Evolutionary conservation across 2,329 filamentous ascomycete species (phyloP), one percentile per base, ranked within the genome.

Genomic region (Nigrospora oryzae): DNA sequence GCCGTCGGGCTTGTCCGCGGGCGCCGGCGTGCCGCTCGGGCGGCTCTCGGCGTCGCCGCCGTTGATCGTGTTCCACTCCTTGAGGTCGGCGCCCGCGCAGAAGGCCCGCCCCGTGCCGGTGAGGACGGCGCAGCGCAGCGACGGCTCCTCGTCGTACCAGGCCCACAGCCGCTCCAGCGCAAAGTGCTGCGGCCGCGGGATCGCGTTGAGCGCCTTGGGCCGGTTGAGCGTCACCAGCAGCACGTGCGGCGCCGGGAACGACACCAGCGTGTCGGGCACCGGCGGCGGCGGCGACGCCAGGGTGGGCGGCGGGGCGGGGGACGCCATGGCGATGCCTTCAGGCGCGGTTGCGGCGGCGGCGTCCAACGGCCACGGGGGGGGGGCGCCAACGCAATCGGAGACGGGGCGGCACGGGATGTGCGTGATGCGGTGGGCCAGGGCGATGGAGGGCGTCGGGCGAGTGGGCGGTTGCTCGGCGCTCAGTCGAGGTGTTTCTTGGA

Each of bases 61-160:
- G 50, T 74, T 71, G 46, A 67, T 63, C 10, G 62, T 61, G 46
- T 74, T 66, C 78, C 80, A 84, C 63, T 84, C 81, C 59, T 79
- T 80, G 15, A 86, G 69, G 56, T 86, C 83, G 32, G 80, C 80
- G 14, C 83, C 83, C 0, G 81, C 79, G 59, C 80, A 86, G 55
- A 86, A 86, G 0, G 81, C 79, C 11, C 79, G 67, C 0, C 80
- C 81, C 0, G 66, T 63, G 16, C 83, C 83, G 1, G 81, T 84
- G 38, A 86, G 57, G 3, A 86, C 70, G 38, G 77, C 81, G 56
- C 77, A 80, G 38, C 76, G 74, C 39, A 86, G 70, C 2, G 62
- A 62, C 1, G 79, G 74, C 59, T 85, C 74, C n/a, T 56, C 58
- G 56, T 86, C 83, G 59, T 77, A 83, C 74, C 79, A 84, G 14